Conservation (phyloP, 75 land plant genomes). For the Adiantum capillusveneris region DNA sequence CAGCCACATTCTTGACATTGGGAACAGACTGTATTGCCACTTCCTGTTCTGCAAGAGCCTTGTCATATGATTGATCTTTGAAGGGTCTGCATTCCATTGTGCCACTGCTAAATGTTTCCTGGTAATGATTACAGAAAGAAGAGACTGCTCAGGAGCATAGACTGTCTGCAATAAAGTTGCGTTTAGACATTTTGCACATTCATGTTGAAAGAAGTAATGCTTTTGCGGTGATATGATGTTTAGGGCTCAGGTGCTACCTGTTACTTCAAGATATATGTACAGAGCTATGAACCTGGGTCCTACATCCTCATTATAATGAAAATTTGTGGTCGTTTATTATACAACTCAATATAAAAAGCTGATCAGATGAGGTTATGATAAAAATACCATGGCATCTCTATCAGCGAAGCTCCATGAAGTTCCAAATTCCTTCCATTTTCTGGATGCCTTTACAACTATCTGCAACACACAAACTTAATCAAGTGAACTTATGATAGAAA, state of each 20-base stretch:
- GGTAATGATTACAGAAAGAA: background rate
- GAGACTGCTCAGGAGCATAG: too few relatives aligned
- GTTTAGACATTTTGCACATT: background rate
- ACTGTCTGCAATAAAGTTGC: background rate
- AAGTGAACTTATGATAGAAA: too few relatives aligned
- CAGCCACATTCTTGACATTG: constrained; percentile 4
- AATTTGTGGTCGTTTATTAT: background rate
- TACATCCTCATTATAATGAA: background rate
- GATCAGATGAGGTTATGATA: too few relatives aligned
- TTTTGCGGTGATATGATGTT: background rate
- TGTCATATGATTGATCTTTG: constrained; percentile 33
- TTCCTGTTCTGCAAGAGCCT: constrained; percentile 28
- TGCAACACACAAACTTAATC: too few relatives aligned
- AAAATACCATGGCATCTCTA: constrained; percentile 28
- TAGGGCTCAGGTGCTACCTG: background rate
- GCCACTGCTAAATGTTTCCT: constrained; percentile 39
- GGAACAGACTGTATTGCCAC: constrained; percentile 27
- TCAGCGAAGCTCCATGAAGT: constrained; percentile 9
- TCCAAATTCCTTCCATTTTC: constrained; percentile 28
- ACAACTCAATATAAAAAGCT: too few relatives aligned
- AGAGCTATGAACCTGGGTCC: too few relatives aligned
- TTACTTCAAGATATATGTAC: too few relatives aligned
- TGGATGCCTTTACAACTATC: constrained; percentile 22
- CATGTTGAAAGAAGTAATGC: background rate
- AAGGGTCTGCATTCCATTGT: constrained; percentile 39